phyloP scores from a whole-genome alignment of 768 basidiomycete genomes.

The Lactarius hengduanensis region DNA sequence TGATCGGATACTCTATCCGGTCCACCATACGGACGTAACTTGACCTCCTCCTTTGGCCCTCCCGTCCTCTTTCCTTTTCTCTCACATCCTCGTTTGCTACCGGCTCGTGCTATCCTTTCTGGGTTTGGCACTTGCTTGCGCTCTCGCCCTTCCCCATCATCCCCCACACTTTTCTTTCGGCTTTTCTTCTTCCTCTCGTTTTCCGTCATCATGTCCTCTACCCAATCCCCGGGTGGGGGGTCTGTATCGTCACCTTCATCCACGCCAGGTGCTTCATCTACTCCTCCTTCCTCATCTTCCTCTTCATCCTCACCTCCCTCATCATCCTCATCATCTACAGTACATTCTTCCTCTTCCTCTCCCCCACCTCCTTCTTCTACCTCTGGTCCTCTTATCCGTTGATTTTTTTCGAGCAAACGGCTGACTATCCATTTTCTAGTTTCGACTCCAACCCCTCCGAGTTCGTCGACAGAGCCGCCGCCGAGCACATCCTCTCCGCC shows the following conservation, averaged over 20 bases:
- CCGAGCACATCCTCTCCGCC: not conserved
- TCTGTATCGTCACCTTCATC: constrained; percentile 13
- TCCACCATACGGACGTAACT: constrained; percentile 2
- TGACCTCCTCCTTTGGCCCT: not conserved
- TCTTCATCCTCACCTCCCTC: constrained; percentile 8
- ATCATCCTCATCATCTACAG: constrained; percentile 9
- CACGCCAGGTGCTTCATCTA: constrained; percentile 19
- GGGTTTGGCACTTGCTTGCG: not conserved
- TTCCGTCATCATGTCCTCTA: constrained; percentile 4
- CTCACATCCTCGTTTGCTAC: not conserved
- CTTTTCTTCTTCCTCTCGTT: not conserved
- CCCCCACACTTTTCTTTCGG: not conserved
- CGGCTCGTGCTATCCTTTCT: not conserved
- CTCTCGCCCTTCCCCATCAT: not conserved
- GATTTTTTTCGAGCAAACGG: not conserved
- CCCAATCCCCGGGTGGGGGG: not conserved
- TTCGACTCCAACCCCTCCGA: not conserved
- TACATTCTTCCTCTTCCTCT: not conserved
- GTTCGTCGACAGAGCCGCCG: not conserved
- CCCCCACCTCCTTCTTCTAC: constrained; percentile 1
- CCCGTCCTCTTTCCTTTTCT: not conserved
- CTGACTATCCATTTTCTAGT: constrained; percentile 10
- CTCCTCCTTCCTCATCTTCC: constrained; percentile 16
- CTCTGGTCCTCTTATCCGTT: constrained; percentile 5
- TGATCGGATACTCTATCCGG: not conserved